Evolutionary conservation across 352 stramenopile species (phyloP).

Genomic region (Pythium sukuiense): DNA sequence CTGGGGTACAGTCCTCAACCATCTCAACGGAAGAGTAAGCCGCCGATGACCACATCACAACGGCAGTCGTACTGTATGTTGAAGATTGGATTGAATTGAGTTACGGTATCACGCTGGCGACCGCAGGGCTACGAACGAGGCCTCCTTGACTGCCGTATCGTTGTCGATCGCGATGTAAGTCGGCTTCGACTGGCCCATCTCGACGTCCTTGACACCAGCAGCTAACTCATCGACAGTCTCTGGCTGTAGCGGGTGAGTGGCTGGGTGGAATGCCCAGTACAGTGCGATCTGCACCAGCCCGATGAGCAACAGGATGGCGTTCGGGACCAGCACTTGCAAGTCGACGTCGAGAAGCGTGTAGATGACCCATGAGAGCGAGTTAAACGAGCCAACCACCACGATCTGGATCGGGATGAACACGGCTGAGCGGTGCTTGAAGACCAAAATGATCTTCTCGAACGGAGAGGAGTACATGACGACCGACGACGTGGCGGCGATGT

Average conservation of each 20-base stretch:
- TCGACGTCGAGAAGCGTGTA: constrained; percentile 40
- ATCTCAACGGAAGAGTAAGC: no score
- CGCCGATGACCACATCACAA: no score
- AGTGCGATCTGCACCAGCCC: constrained; percentile 33
- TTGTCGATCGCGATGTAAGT: no score
- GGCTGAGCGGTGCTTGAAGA: constrained; percentile 48
- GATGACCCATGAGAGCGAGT: constrained; percentile 42
- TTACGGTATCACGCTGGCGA: no score
- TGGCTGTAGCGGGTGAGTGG: not conserved
- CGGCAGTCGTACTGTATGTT: no score
- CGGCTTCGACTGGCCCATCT: no score
- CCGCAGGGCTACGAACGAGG: no score
- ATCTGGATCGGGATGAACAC: constrained; percentile 50
- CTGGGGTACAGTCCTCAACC: no score
- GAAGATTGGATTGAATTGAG: constrained; percentile 26
- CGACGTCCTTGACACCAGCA: no score
- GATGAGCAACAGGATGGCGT: constrained; percentile 33
- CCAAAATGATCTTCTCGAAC: constrained; percentile 51
- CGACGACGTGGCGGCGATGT: constrained; percentile 37
- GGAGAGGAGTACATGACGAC: constrained; percentile 58
- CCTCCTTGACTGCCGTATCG: no score
- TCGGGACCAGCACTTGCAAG: constrained; percentile 50
- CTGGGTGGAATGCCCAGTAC: constrained; percentile 18
- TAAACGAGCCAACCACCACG: constrained; percentile 41
- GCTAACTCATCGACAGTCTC: not conserved